Conservation (phyloP, 352 stramenopile genomes). For the Phytophthora hibernalis region DNA sequence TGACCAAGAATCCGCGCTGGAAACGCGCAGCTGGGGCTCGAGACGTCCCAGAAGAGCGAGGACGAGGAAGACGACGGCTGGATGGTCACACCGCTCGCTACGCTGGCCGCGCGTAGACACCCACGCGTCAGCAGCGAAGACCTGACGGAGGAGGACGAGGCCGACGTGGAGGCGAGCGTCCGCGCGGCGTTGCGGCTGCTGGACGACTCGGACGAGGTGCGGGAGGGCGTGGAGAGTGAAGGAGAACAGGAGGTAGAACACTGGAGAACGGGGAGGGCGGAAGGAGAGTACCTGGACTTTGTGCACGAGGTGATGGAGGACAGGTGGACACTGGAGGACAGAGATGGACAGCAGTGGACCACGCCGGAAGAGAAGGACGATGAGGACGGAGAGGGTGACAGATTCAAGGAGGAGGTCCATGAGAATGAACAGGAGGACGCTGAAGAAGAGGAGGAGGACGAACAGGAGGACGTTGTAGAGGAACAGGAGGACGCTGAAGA, state of each 20-base stretch:
- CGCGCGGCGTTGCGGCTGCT: constrained; percentile 58
- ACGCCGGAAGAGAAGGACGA: constrained; percentile 8
- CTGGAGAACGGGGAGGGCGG: constrained; percentile 8
- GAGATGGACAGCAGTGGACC: constrained; percentile 22
- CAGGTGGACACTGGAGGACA: constrained; percentile 36
- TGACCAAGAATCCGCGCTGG: constrained; percentile 4
- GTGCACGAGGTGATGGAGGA: constrained; percentile 57
- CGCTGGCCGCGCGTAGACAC: constrained; percentile 17
- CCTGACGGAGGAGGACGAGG: constrained; percentile 35
- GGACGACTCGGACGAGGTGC: constrained; percentile 34
- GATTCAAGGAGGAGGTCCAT: background rate
- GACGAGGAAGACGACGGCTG: constrained; percentile 44
- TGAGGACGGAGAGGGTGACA: constrained; percentile 17
- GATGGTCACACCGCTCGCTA: constrained; percentile 36
- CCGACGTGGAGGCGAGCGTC: constrained; percentile 62
- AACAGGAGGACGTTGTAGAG: background rate
- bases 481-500: constrained; percentile 10
- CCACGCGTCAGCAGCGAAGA: constrained; percentile 9
- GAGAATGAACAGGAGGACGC: constrained; percentile 2
- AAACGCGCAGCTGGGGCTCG: constrained; percentile 21
- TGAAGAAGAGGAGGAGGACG: constrained; percentile 20
- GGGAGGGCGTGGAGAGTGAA: constrained; percentile 28
- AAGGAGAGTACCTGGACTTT: constrained; percentile 52
- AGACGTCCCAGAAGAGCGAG: constrained; percentile 32
- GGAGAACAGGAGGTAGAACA: constrained; percentile 32